Evolutionary conservation across 2,329 filamentous ascomycete genomes (phyloP), one percentile per base, ranked within the genome.

Genomic region (Phyllosticta citrichinensis): DNA sequence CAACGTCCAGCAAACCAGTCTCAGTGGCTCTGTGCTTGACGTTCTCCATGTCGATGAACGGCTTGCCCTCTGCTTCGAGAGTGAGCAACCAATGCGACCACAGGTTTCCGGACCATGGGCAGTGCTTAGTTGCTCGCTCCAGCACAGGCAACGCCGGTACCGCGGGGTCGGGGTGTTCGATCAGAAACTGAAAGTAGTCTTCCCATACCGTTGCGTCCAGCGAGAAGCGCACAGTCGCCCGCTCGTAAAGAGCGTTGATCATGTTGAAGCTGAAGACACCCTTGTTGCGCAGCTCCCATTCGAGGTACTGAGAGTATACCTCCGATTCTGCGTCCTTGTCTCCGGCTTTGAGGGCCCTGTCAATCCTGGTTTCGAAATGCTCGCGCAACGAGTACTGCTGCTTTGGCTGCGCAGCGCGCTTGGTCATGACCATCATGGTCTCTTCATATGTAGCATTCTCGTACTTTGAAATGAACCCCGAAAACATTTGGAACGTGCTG

Each of bases 1-100:
- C 86, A 64, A 88, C 86, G 71, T 96, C 91, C 5, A 97, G 80
- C 52, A 95, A 80, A 9, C 91, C 87, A 57, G 90, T 91, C 69
- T 87, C 90, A 0, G 92, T 97, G 6, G 94, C 94, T 52, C 87
- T 86, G 73, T 97, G 91, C 74, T 99, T 99, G 72, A 97, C 91
- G 51, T 86, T 82, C 67, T 95, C 90, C 58, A 97, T 89, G 56
- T 89, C 87, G 24, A 87, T 80, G 68, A 96, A 96, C 0, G 87
- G 80, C 64, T 87, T 82, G 35, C 83, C 83, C 63, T 89, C 87
- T 54, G 89, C 84, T 74, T 97, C 94, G 3, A 91, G 89, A 20
- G 86, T 87, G 58, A 97, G 76, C 25, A 99, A 87, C 65, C 92
- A 92, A 65, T 93, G 86, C 6, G 90, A 89, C 94, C 94, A 99